phyloP scores from a whole-genome alignment of 176 grass and related monocot species.

The Aechmea fasciata region DNA sequence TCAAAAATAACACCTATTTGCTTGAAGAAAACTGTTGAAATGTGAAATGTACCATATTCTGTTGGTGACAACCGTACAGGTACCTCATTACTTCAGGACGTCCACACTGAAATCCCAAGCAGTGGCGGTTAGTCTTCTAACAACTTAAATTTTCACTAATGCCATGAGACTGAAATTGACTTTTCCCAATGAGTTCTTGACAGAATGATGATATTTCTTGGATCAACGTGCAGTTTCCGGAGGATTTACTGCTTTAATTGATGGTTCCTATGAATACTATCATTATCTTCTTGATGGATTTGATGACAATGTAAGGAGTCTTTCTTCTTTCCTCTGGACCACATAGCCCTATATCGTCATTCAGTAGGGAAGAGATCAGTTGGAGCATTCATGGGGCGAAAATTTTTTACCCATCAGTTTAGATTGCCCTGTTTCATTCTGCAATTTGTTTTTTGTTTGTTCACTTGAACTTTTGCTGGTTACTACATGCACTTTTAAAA shows the following conservation, averaged over 20 bases:
- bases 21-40: neutral
- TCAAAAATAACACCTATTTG: constrained; percentile 15
- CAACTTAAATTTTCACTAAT: too few relatives aligned
- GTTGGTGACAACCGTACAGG: constrained; percentile 34
- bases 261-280: constrained; percentile 96
- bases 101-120: constrained; percentile 74
- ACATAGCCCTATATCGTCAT: too few relatives aligned
- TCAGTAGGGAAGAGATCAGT: too few relatives aligned
- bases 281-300: constrained; percentile 81
- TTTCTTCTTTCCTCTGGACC: too few relatives aligned
- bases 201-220: constrained; percentile 13
- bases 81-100: constrained; percentile 55
- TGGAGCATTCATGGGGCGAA: too few relatives aligned
- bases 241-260: constrained; percentile 63
- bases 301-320: constrained; percentile 77
- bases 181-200: constrained; percentile 1
- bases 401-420: neutral
- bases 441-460: neutral
- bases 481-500: too few relatives aligned
- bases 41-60: neutral
- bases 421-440: neutral
- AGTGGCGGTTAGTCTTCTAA: constrained; percentile 55
- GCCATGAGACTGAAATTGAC: constrained; percentile 7
- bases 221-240: constrained; percentile 65
- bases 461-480: neutral